phyloP scores from a whole-genome alignment of 208 protist genomes.

The Acanthamoeba royreba region DNA sequence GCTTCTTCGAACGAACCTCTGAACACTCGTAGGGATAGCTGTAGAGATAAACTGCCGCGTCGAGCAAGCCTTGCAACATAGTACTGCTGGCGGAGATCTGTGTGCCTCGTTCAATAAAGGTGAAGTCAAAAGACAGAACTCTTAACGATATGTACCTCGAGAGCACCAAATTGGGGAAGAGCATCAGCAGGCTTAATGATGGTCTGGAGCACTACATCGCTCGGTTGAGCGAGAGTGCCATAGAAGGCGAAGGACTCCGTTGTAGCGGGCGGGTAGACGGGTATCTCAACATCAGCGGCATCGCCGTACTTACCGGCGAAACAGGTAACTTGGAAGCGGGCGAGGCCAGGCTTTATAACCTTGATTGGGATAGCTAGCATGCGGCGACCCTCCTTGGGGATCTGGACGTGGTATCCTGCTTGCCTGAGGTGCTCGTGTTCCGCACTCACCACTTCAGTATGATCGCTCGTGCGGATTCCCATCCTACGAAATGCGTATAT shows the following conservation, averaged over 20 bases:
- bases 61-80: conserved; percentile 18
- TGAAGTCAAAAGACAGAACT: not conserved
- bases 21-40: conserved; percentile 45
- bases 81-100: conserved; percentile 34
- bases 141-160: not conserved
- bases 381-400: conserved; percentile 10
- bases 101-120: not conserved
- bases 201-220: not conserved
- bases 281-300: not conserved
- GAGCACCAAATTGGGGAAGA: conserved; percentile 8
- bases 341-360: not conserved
- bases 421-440: not conserved
- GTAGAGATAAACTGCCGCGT: conserved; percentile 15
- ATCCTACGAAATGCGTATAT: not conserved
- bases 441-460: not conserved
- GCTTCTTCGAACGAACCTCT: not conserved
- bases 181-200: conserved; percentile 24
- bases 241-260: conserved; percentile 40
- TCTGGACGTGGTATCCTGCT: not conserved
- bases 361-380: conserved; percentile 18
- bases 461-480: not conserved
- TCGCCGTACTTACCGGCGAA: conserved; percentile 30
- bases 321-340: conserved; percentile 35
- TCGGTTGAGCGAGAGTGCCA: not conserved
- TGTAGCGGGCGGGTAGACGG: conserved; percentile 30